These are phyloP conservation scores for Trematosphaeria pertusa DNA, from an alignment of 2,329 filamentous ascomycete genomes.

Conservation along the genomic window DNA sequence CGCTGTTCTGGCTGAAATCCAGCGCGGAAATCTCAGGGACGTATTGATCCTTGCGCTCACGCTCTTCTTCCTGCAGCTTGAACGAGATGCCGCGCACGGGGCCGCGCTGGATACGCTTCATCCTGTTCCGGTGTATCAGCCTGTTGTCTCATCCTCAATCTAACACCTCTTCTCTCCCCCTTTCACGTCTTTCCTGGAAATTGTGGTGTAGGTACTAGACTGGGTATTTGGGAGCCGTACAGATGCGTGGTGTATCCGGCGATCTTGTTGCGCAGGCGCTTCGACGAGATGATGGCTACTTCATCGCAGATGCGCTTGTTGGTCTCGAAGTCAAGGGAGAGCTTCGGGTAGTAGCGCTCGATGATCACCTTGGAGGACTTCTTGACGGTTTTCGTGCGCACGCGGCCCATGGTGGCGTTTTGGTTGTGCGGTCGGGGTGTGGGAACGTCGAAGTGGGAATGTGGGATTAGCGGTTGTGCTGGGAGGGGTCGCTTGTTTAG, in stretches of 20 bases:
- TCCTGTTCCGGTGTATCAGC: too few relatives aligned
- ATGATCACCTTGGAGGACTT: constrained; percentile 99
- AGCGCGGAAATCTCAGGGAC: constrained; percentile 98
- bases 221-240: too few relatives aligned
- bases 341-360: constrained; percentile 82
- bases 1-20: constrained; percentile 94
- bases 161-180: too few relatives aligned
- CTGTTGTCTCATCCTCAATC: too few relatives aligned
- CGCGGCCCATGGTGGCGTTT: constrained; percentile 61
- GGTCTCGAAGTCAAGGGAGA: constrained; percentile 99
- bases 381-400: constrained; percentile 73
- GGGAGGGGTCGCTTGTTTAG: too few relatives aligned
- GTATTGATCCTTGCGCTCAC: constrained; percentile 99
- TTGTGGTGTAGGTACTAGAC: too few relatives aligned
- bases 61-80: constrained; percentile 99
- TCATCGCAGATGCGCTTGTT: constrained; percentile 99
- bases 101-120: constrained; percentile 99
- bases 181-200: too few relatives aligned
- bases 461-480: too few relatives aligned
- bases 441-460: too few relatives aligned
- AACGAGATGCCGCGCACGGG: constrained; percentile 99
- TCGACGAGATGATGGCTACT: constrained; percentile 95
- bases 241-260: constrained; percentile 85
- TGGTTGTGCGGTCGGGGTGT: too few relatives aligned
- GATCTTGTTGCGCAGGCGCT: constrained; percentile 96